Conservation (phyloP, 2,329 filamentous ascomycete genomes). For the Fusarium annulatum region DNA sequence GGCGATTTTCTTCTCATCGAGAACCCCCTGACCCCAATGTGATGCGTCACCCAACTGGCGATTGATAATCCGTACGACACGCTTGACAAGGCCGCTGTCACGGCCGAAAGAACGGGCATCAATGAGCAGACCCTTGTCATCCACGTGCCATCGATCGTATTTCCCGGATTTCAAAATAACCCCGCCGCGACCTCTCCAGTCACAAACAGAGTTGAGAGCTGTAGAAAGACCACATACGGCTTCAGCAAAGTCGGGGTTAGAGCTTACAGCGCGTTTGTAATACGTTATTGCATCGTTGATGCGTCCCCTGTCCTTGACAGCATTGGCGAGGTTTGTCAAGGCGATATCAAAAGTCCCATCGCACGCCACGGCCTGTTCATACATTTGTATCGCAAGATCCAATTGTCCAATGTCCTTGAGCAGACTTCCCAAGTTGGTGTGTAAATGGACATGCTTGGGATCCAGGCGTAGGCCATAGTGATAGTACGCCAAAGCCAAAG, state of each 20-base stretch:
- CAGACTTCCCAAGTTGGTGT: constrained; percentile 94
- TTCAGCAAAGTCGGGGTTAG: constrained; percentile 97
- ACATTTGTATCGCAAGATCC: constrained; percentile 93
- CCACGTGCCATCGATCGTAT: constrained; percentile 93
- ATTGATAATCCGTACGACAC: constrained; percentile 89
- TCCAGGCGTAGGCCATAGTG: constrained; percentile 92
- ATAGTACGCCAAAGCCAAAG: constrained; percentile 91
- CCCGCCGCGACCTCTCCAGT: constrained; percentile 91
- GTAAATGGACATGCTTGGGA: constrained; percentile 90
- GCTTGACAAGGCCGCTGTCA: constrained; percentile 84
- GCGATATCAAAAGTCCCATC: constrained; percentile 98
- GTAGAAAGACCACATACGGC: constrained; percentile 96
- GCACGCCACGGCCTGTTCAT: constrained; percentile 91
- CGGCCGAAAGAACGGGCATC: constrained; percentile 73
- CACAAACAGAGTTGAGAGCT: constrained; percentile 94
- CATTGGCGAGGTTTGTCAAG: constrained; percentile 94
- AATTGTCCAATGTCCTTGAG: constrained; percentile 97
- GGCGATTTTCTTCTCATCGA: constrained; percentile 67
- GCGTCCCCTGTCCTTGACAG: constrained; percentile 94
- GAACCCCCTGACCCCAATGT: constrained; percentile 80
- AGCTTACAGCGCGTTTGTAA: constrained; percentile 87
- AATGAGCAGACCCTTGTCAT: constrained; percentile 82
- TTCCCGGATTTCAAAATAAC: constrained; percentile 78
- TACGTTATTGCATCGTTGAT: constrained; percentile 92
- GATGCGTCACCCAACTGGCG: constrained; percentile 90